These are phyloP conservation scores for Pyricularia sp. DNA, from an alignment of 2,329 filamentous ascomycete genomes.

Conservation along the genomic window DNA sequence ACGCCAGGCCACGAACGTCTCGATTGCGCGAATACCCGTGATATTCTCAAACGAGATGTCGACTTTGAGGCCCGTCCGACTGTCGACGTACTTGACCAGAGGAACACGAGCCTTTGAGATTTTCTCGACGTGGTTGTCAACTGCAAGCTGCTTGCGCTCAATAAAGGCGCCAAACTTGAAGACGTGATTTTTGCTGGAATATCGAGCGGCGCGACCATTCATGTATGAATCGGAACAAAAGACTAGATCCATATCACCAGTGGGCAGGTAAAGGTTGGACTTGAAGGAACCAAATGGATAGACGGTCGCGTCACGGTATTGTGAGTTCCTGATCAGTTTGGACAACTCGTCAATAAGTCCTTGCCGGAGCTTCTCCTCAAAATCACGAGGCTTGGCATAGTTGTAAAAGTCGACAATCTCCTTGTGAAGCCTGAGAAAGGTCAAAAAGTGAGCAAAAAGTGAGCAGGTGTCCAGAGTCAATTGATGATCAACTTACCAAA, in stretches of 20 bases:
- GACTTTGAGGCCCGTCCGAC: conserved; percentile 67
- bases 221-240: conserved; percentile 55
- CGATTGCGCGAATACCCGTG: conserved; percentile 69
- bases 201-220: conserved; percentile 36
- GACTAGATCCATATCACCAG: conserved; percentile 91
- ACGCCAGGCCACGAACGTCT: conserved; percentile 77
- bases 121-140: conserved; percentile 49
- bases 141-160: conserved; percentile 43
- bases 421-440: conserved; percentile 62
- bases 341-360: conserved; percentile 64
- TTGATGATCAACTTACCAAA: conserved; percentile 38
- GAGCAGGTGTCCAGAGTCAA: conserved; percentile 8
- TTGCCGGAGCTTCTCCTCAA: conserved; percentile 66
- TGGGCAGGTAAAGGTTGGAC: conserved; percentile 60
- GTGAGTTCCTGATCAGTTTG: conserved; percentile 40
- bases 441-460: background rate
- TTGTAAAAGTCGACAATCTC: conserved; percentile 87
- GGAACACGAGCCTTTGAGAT: conserved; percentile 77
- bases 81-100: conserved; percentile 83
- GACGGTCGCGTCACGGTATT: conserved; percentile 52
- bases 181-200: conserved; percentile 45
- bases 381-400: conserved; percentile 67
- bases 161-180: conserved; percentile 56
- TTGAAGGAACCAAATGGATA: conserved; percentile 89
- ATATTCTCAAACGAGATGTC: conserved; percentile 94